Evolutionary conservation across 106 monocot genomes (phyloP).

Genomic region (Acanthochlamys bracteata): DNA sequence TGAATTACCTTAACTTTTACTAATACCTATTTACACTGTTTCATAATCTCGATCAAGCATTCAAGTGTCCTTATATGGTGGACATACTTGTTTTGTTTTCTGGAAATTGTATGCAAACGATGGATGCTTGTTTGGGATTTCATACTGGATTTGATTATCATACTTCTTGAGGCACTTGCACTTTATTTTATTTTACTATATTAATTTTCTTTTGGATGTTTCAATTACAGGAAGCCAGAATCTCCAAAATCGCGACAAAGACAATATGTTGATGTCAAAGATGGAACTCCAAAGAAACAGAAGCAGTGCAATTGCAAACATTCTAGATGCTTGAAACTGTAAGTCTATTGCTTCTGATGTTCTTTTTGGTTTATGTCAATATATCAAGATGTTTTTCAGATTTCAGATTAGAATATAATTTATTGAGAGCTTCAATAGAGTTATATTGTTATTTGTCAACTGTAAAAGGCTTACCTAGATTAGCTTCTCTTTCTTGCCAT

Average conservation of each 20-base stretch:
- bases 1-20: too few relatives aligned
- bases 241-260: constrained; percentile 68
- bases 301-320: constrained; percentile 96
- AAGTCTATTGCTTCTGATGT: constrained; percentile 14
- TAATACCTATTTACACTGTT: too few relatives aligned
- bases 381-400: not conserved
- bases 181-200: not conserved
- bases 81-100: too few relatives aligned
- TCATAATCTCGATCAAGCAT: too few relatives aligned
- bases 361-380: not conserved
- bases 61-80: too few relatives aligned
- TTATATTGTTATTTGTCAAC: too few relatives aligned
- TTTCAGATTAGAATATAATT: not conserved
- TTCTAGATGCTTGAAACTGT: constrained; percentile 94
- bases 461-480: too few relatives aligned
- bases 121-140: too few relatives aligned
- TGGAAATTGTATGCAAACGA: too few relatives aligned
- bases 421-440: not conserved
- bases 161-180: not conserved
- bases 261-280: constrained; percentile 61
- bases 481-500: too few relatives aligned
- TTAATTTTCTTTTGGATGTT: not conserved
- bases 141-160: too few relatives aligned
- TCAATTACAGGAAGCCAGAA: constrained; percentile 59
- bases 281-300: constrained; percentile 81